Base-by-base conservation (phyloP, 768 basidiomycete species). In the Pleurotus pulmonarius region DNA sequence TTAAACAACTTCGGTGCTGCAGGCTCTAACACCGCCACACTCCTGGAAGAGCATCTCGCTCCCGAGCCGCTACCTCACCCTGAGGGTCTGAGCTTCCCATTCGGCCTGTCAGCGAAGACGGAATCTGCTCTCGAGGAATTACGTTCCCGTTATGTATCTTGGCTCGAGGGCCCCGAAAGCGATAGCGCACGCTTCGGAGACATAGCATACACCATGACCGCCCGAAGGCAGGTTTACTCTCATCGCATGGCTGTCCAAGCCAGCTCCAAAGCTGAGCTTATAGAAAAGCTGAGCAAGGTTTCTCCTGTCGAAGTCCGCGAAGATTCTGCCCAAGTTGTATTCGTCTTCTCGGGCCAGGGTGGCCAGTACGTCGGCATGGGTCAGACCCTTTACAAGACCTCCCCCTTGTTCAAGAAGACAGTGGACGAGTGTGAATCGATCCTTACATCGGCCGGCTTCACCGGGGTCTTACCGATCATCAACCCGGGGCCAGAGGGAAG, bases 1-100 rank as follows among this genome's bases (percentile, higher is more conserved):
- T 70, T 91, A 55, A 89, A 88, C 61, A 90, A 88, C 61, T 91
- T 88, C 60, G 89, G 89, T 16, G 88, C 88, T 0, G 76, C 87
- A 20, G 88, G 88, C 0, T 88, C 87, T 6, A 90, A 90, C 58
- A 76, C 79, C 2, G 80, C 85, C 0, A 61, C 88, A 11, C 46
- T 90, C 5, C 61, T 90, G 2, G 83, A 89, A 60, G 87, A 88
- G 61, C 68, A 75, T 59, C 9, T 67, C 26, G 55, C 64, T 8
- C 60, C 57, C 1, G 46, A 3, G 37, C 29, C 18, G 22, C 54
- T 2, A 9, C 49, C 6, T 20, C 51, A 16, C 12, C 38, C 54
- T 0, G 57, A 58, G 5, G 57, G 49, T 3, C 58, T 56, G 26
- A 59, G 74, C 1, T 73, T 78, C 55, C 70, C 85, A 0, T 77